phyloP scores from a whole-genome alignment of 2,329 filamentous ascomycete species.

The Trichophyton rubrum region DNA sequence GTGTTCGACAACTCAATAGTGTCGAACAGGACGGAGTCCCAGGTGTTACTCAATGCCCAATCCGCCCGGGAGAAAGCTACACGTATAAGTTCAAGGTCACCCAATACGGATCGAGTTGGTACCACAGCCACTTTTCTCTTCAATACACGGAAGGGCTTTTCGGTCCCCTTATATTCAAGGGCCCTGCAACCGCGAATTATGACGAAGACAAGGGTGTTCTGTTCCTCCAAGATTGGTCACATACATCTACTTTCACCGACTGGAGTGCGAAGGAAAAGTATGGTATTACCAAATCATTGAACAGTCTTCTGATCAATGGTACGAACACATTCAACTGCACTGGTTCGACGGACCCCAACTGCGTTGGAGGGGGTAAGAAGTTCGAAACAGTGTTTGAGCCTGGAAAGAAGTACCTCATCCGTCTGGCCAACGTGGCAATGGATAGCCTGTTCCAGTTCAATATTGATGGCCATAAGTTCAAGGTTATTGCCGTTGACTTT shows the following conservation, averaged over 20 bases:
- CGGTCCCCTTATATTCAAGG: slow-evolving; percentile 26
- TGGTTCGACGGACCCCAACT: neutral
- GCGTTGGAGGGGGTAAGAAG: neutral
- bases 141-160: slow-evolving; percentile 17
- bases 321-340: neutral
- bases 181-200: slow-evolving; percentile 12
- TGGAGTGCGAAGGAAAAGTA: neutral
- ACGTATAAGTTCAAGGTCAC: slow-evolving; percentile 14
- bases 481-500: slow-evolving; percentile 45
- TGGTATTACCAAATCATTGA: neutral
- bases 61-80: slow-evolving; percentile 14
- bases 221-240: neutral
- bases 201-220: neutral
- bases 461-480: slow-evolving; percentile 42
- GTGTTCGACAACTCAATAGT: slow-evolving; percentile 1
- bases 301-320: neutral
- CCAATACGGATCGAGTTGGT: slow-evolving; percentile 17
- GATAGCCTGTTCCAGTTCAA: slow-evolving; percentile 41
- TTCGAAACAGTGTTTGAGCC: neutral
- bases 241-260: neutral
- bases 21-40: slow-evolving; percentile 8
- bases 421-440: slow-evolving; percentile 30
- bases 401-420: slow-evolving; percentile 24
- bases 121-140: slow-evolving; percentile 15
- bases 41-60: slow-evolving; percentile 16